Conservation (phyloP, 441 rosid species). For the Rhodomyrtus psidioides region DNA sequence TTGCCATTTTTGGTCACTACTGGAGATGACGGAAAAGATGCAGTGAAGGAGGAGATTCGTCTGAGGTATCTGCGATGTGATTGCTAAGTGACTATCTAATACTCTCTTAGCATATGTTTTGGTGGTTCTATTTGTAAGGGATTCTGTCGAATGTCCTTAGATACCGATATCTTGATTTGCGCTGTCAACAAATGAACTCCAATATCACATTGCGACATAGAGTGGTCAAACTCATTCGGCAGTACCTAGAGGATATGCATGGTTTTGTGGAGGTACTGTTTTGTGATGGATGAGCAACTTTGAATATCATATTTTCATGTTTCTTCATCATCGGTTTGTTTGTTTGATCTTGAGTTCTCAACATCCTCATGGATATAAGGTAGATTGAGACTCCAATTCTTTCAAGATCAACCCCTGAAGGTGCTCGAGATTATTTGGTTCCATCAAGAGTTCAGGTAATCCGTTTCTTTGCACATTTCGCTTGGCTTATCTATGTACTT, state of each 20-base stretch:
- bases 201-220: constrained; percentile 82
- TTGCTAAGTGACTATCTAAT: not conserved
- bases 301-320: not conserved
- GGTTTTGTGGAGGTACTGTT: constrained; percentile 77
- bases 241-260: constrained; percentile 73
- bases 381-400: constrained; percentile 99
- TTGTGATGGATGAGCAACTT: not conserved
- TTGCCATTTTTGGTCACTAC: constrained; percentile 84
- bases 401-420: constrained; percentile 97
- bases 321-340: not conserved
- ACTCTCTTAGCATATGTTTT: not conserved
- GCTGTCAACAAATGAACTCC: constrained; percentile 77
- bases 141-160: constrained; percentile 21
- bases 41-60: constrained; percentile 76
- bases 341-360: constrained; percentile 22
- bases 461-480: not conserved
- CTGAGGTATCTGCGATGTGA: constrained; percentile 43
- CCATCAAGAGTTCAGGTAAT: constrained; percentile 98
- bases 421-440: constrained; percentile 94
- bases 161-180: constrained; percentile 87
- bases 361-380: constrained; percentile 35
- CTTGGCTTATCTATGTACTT: not conserved
- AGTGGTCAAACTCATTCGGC: constrained; percentile 81
- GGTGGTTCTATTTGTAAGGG: not conserved
- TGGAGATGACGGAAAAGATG: constrained; percentile 70